Evolutionary conservation across 2,329 filamentous ascomycete species (phyloP), one percentile per base, ranked within the genome.

Genomic region (Gliomastix tumulicola): DNA sequence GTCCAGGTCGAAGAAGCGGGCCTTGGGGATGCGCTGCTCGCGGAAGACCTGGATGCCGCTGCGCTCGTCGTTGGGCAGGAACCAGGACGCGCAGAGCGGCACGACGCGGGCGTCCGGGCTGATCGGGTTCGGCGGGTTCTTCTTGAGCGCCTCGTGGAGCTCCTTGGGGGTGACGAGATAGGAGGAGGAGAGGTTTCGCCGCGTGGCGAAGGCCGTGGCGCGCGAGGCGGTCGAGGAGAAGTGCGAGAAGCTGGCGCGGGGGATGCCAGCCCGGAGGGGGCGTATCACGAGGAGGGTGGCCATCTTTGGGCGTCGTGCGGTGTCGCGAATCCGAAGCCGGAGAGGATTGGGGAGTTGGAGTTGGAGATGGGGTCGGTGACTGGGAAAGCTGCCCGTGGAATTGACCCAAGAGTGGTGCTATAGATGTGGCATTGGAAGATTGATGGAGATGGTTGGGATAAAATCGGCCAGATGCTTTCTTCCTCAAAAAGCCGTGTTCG

Each of bases 1-100:
- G 62, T 98, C 92, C 37, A 98, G 74, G 60, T 98, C 89, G 60
- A 98, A 98, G 75, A 97, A 98, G 21, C 88, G 84, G 2, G 92
- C 84, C 52, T 82, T 81, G 17, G 89, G 90, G 44, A 98, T 92
- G 50, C 88, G 86, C 55, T 81, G 77, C 55, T 87, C 76, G 47
- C 80, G 76, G 68, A 90, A 98, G 30, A 82, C 79, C 45, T 92
- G 73, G 48, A 84, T 78, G 37, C 92, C 92, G 34, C 77, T 85
- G 43, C 88, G 82, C 37, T 77, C 77, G 48, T 95, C 90, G 59
- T 95, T 97, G 44, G 92, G 92, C 44, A 98, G 76, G 56, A 96
- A 98, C 92, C 92, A 98, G 18, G 88, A 76, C 32, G 89, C 92
- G 62, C 89, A 96, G 30, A 98, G 73, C 4, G 92, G 86, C 37